Evolutionary conservation across 2,329 filamentous ascomycete genomes (phyloP), one percentile per base, ranked within the genome.

Genomic region (Alternaria rosae): DNA sequence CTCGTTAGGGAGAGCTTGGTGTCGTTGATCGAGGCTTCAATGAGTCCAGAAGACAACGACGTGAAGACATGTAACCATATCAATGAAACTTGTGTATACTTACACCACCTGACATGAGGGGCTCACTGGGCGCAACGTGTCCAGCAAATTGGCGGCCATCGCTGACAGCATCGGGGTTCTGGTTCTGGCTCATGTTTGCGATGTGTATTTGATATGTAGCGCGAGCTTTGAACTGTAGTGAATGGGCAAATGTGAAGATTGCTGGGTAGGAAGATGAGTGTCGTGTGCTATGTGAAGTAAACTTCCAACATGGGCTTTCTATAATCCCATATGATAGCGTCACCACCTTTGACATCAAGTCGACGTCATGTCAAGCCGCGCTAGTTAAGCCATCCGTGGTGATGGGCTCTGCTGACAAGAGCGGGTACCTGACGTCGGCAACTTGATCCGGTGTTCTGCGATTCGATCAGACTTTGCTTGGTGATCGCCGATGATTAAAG

Each of bases 21-120:
- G 11, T 13, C 7, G 25, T 30, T 12, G 20, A 26, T n/a, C 5
- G 17, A 6, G 21, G 15, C n/a, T 25, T 25, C 32, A 25, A 20
- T 12, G 17, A 13, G 2, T 23, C 21, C 15, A 45, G 17, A 17
- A 38, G 42, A 26, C 10, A 2, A 52, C 43, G 38, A 26, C 9
- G n/a, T 10, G 13, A 3, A 3, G 3, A 10, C 6, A 13, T 20
- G 15, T 6, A 10, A 50, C 35, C 13, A 23, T 12, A 2, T 38
- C 6, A n/a, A 55, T 43, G 10, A 23, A 3, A 47, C 23, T 6
- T 20, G 9, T 47, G 9, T 42, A 8, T 52, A 81, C 84, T 78
- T 84, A 88, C 86, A 20, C 87, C 87, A 52, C 83, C 80, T 30
- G 79, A 85, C 26, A 82, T 84, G 45, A 87, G 70, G 13, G 87